phyloP scores from a whole-genome alignment of 257 asterid genomes.

The Gentiana macrophylla region DNA sequence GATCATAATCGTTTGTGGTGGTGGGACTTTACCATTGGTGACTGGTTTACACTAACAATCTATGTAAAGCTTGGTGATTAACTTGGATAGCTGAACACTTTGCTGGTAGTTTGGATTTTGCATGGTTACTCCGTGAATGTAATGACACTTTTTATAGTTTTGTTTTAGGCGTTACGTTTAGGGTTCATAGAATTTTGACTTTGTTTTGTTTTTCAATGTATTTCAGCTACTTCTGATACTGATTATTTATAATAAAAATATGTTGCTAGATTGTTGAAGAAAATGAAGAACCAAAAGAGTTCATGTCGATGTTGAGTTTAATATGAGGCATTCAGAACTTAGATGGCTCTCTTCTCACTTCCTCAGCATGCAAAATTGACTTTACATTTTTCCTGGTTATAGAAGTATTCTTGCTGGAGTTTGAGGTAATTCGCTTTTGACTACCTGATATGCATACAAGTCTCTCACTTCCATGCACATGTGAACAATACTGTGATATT shows the following conservation, averaged over 20 bases:
- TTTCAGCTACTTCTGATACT: background rate
- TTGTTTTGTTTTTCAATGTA: background rate
- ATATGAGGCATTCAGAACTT: constrained; percentile 10
- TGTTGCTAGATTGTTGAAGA: constrained; percentile 33
- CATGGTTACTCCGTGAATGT: no score
- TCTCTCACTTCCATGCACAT: no score
- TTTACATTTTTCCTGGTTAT: constrained; percentile 9
- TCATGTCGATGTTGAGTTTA: constrained; percentile 24
- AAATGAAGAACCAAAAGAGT: constrained; percentile 39
- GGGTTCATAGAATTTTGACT: background rate
- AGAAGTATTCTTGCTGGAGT: constrained; percentile 7
- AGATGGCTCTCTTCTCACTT: constrained; percentile 3
- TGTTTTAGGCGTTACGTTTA: background rate
- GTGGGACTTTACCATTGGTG: no score
- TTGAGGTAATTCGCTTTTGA: constrained; percentile 11
- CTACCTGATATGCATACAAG: no score
- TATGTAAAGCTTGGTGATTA: no score
- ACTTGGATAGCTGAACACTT: no score
- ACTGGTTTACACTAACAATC: no score
- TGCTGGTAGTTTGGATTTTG: no score
- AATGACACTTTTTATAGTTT: background rate
- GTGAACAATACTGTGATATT: no score
- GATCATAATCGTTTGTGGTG: no score
- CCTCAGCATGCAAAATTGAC: constrained; percentile 14
- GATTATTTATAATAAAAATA: background rate